Conservation (phyloP, 2,329 filamentous ascomycete genomes). For the Zalaria sp. region DNA sequence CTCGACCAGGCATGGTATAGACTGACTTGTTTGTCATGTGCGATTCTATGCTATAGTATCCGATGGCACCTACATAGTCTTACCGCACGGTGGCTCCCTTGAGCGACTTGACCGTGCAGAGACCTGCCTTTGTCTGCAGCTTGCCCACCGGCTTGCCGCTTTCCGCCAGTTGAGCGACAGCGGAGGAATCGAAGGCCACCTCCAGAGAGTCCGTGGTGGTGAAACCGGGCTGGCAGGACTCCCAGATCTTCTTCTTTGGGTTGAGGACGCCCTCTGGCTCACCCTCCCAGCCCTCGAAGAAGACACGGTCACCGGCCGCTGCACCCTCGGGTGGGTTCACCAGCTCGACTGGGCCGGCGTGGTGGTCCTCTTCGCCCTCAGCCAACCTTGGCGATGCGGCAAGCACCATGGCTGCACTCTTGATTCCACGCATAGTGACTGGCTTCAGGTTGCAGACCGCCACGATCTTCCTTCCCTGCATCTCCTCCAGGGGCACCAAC, state of each 20-base stretch:
- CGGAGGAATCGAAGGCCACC: constrained; percentile 72
- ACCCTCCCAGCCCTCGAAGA: constrained; percentile 87
- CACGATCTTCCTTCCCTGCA: constrained; percentile 92
- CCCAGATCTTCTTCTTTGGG: constrained; percentile 99
- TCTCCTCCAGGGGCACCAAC: constrained; percentile 79
- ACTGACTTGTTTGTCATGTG: too few relatives aligned
- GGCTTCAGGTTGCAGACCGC: constrained; percentile 97
- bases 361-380: constrained; percentile 71
- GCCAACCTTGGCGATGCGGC: constrained; percentile 75
- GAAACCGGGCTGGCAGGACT: constrained; percentile 91
- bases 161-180: constrained; percentile 61
- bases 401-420: constrained; percentile 77
- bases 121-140: constrained; percentile 65
- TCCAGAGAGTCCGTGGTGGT: constrained; percentile 70
- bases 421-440: constrained; percentile 92
- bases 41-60: too few relatives aligned
- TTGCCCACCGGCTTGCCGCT: constrained; percentile 41
- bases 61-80: background rate
- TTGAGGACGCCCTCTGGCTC: constrained; percentile 89
- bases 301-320: constrained; percentile 74
- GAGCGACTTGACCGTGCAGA: constrained; percentile 72
- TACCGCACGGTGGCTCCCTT: constrained; percentile 74
- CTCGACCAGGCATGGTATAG: too few relatives aligned
- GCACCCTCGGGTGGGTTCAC: constrained; percentile 68
- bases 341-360: constrained; percentile 84